Conservation (phyloP, 2,329 filamentous ascomycete species). For the Drechslerella dactyloides region DNA sequence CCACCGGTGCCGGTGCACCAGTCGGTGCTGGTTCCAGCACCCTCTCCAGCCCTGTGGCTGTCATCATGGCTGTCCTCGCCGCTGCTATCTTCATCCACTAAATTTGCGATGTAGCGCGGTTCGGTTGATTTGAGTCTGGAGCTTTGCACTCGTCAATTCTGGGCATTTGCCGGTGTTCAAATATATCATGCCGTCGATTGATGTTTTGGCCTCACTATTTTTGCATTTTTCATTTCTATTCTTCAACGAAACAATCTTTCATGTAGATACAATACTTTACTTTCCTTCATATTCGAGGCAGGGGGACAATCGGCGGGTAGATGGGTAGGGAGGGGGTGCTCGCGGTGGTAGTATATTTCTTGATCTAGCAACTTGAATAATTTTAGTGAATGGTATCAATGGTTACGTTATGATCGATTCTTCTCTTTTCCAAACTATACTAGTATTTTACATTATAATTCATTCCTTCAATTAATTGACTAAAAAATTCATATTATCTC, state of each 20-base stretch:
- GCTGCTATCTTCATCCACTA: constrained; percentile 49
- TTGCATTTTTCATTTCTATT: too few relatives aligned
- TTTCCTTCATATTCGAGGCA: too few relatives aligned
- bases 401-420: background rate
- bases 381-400: constrained; percentile 4
- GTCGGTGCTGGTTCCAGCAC: constrained; percentile 34
- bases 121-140: constrained; percentile 11
- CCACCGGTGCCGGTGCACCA: constrained; percentile 23
- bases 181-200: too few relatives aligned
- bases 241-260: too few relatives aligned
- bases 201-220: too few relatives aligned
- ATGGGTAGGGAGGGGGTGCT: too few relatives aligned
- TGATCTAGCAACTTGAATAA: background rate
- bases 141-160: constrained; percentile 14
- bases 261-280: background rate
- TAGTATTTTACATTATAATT: background rate
- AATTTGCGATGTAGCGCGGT: constrained; percentile 17
- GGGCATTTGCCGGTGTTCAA: constrained; percentile 25
- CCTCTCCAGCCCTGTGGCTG: constrained; percentile 46
- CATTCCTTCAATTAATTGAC: too few relatives aligned
- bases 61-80: constrained; percentile 48
- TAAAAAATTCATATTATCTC: too few relatives aligned
- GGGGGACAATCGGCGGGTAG: too few relatives aligned
- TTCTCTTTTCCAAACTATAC: background rate
- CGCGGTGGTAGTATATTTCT: background rate